Evolutionary conservation across 169 alveolate species (phyloP), one percentile per base, ranked within the genome.

Genomic region (Babesia divergens): DNA sequence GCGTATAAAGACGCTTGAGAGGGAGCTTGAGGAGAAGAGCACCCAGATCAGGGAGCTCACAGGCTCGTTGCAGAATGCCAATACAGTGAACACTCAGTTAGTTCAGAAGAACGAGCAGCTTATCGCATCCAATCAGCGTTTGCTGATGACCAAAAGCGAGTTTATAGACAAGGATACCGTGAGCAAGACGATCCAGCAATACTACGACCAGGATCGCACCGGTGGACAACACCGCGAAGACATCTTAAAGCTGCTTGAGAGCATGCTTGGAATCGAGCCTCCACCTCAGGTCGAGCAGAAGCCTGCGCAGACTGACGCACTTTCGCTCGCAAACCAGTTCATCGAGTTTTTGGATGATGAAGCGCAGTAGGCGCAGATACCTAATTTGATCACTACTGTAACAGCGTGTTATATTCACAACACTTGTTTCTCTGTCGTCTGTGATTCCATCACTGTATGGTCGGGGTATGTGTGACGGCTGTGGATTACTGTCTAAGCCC

Each of bases 21-120:
- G 16, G 29, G 50, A 75, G 38, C 58, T 75, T 37, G 65, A 11
- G 6, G 71, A 64, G n/a, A 65, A 65, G 50, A 32, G 62, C 43
- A 47, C 31, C 35, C 71, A 65, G 35, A 54, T 75, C 37, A 69
- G 47, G 65, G 46, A 56, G 24, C 49, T 75, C 16, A 60, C 69
- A 31, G 69, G 50, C 9, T 52, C 69, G 6, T 47, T 75, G 24
- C 65, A 44, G 24, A 59, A 35, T 38, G 66, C 85, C 35, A 75
- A 75, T 38, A 42, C 76, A n/a, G 71, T 75, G 28, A 64, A 75
- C 24, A 51, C 69, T 11, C 85, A 75, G 55, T 26, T 75, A 0
- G 60, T 75, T 26, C 74, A 75, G 62, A 75, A 75, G 81, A 75
- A 75, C 54, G 85, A 75, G 35, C 69, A 75, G 52, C 80, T 75